Evolutionary conservation across 2,329 filamentous ascomycete species (phyloP).

Genomic region (Pseudophaeomoniella oleicola): DNA sequence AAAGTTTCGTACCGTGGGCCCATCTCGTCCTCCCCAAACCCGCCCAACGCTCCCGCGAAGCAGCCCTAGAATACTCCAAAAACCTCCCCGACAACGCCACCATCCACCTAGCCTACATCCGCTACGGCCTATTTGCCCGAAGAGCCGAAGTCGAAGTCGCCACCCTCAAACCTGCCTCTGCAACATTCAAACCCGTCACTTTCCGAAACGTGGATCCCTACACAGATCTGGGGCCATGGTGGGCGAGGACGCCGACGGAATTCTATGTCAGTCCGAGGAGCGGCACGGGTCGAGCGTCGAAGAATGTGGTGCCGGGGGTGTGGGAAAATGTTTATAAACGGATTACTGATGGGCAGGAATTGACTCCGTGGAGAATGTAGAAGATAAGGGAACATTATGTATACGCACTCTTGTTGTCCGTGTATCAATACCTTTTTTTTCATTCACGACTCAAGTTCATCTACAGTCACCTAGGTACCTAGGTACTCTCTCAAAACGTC

Average conservation of each 20-base stretch:
- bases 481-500: too few species aligned
- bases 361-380: neutral
- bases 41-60: constrained; percentile 45
- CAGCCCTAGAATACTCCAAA: constrained; percentile 26
- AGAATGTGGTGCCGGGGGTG: constrained; percentile 23
- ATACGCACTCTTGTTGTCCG: too few species aligned
- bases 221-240: constrained; percentile 21
- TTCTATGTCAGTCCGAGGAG: constrained; percentile 25
- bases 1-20: constrained; percentile 59
- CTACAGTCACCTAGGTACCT: too few species aligned
- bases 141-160: constrained; percentile 26
- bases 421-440: too few species aligned
- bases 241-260: constrained; percentile 19
- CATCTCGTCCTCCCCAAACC: constrained; percentile 53
- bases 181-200: constrained; percentile 22
- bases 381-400: too few species aligned
- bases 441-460: too few species aligned
- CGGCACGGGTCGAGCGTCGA: constrained; percentile 16
- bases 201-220: constrained; percentile 22
- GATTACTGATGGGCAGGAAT: constrained; percentile 13
- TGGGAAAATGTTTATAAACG: constrained; percentile 27
- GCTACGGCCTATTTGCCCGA: constrained; percentile 26
- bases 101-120: constrained; percentile 30
- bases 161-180: constrained; percentile 22
- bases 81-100: constrained; percentile 28